Base-by-base conservation (phyloP, 2,329 filamentous ascomycete species). In the Botrytis squamosa region DNA sequence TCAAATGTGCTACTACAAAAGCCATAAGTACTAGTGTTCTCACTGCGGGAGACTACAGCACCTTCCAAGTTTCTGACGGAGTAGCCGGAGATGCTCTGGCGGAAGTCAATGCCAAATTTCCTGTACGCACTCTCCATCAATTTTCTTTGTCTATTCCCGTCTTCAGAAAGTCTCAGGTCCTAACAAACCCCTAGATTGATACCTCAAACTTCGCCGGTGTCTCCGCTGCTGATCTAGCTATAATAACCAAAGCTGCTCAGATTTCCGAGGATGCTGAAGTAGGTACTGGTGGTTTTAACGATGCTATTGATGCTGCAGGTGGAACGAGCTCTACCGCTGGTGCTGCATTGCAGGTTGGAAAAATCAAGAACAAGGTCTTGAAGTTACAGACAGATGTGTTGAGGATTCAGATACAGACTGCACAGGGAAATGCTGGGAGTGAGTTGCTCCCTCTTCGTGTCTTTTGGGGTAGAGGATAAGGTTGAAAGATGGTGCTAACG, bases 221-320 rank as follows among this genome's bases (percentile, higher is more conserved):
- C 63, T 84, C 85, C 66, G 79, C 81, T 18, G 79, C 81, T 29
- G 64, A 66, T 29, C 42, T 66, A 42, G 64, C 40, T 33, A 66
- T 66, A 29, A 66, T 66, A 16, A 42, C 73, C 77, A 83, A 85
- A 73, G 82, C 83, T 0, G 88, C 87, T 29, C 82, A 83, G 76
- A 84, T 85, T 0, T 87, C 87, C 72, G 88, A 89, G 79, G 79
- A 82, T 38, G 87, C 88, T n/a, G 88, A 89, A 81, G 84, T 81
- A 1, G 82, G 84, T 14, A 82, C 82, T 6, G 49, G 25, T 55
- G 49, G 49, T 55, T 55, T 55, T 25, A 55, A 55, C 5, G 49
- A 55, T 55, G 49, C 49, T 4, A 55, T 55, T 55, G 49, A n/a
- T n/a, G 25, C 49, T 55, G 49, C 49, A n/a, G 49, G 49, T n/a